Evolutionary conservation across 2,329 filamentous ascomycete genomes (phyloP).

Genomic region (Colletotrichum eleusines): DNA sequence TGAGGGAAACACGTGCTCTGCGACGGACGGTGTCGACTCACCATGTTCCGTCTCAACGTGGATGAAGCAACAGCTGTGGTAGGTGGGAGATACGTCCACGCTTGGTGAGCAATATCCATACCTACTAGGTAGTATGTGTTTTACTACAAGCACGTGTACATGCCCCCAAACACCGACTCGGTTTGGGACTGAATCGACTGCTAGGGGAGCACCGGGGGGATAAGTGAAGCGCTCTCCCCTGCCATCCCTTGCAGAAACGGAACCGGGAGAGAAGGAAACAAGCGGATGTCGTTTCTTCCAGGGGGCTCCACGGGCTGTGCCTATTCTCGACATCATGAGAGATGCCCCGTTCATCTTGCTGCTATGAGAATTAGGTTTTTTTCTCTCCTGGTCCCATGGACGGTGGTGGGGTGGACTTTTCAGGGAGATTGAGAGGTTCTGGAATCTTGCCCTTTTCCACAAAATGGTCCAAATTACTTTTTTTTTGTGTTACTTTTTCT

Average conservation of each 20-base stretch:
- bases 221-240: not conserved
- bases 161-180: too few relatives aligned
- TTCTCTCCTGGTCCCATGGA: not conserved
- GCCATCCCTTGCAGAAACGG: conserved; percentile 13
- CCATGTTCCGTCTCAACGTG: conserved; percentile 35
- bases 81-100: not conserved
- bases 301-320: conserved; percentile 24
- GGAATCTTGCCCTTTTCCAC: conserved; percentile 17
- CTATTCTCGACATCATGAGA: conserved; percentile 1
- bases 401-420: not conserved
- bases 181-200: not conserved
- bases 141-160: too few relatives aligned
- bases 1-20: conserved; percentile 34
- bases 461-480: not conserved
- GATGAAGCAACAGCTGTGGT: conserved; percentile 26
- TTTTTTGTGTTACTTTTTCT: not conserved
- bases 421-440: not conserved
- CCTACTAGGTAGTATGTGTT: too few relatives aligned
- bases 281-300: conserved; percentile 19
- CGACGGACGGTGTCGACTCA: conserved; percentile 10
- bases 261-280: conserved; percentile 28
- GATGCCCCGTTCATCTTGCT: not conserved
- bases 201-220: not conserved
- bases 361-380: conserved; percentile 10
- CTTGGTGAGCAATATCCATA: too few relatives aligned